phyloP scores from a whole-genome alignment of 2,329 filamentous ascomycete species.

The Dactylonectria macrodidyma region DNA sequence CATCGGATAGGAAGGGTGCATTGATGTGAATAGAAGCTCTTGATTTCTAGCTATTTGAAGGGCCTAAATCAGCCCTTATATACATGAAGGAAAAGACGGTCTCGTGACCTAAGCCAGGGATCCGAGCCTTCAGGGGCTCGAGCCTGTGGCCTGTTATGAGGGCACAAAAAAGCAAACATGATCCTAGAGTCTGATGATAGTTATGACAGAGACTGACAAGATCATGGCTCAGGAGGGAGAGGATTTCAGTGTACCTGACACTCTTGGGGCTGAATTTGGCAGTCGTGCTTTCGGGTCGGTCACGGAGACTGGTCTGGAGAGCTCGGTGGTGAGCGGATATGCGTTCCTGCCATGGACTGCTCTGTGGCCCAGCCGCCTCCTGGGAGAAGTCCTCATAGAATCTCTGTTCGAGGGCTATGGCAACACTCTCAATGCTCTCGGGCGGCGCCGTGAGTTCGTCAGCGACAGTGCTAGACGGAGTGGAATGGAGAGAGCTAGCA shows the following conservation, averaged over 20 bases:
- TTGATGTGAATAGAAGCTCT: too few relatives aligned
- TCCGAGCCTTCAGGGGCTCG: too few relatives aligned
- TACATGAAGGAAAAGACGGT: too few relatives aligned
- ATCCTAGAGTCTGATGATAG: too few relatives aligned
- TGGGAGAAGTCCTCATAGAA: conserved; percentile 50
- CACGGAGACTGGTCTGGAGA: conserved; percentile 26
- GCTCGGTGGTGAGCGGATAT: conserved; percentile 38
- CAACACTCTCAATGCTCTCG: conserved; percentile 46
- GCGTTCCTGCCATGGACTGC: conserved; percentile 42
- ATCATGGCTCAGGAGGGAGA: conserved; percentile 50
- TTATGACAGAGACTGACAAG: conserved; percentile 44
- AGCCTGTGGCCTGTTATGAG: too few relatives aligned
- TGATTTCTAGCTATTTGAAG: too few relatives aligned
- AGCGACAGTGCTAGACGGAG: conserved; percentile 39
- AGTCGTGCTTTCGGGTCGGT: conserved; percentile 35
- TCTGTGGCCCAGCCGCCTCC: conserved; percentile 26
- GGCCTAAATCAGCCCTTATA: too few relatives aligned
- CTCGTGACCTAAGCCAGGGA: too few relatives aligned
- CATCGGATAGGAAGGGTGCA: too few relatives aligned
- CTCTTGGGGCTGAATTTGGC: conserved; percentile 39
- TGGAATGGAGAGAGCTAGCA: conserved; percentile 38
- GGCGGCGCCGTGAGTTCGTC: conserved; percentile 38
- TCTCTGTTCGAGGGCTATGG: conserved; percentile 47
- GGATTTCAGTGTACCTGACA: conserved; percentile 45
- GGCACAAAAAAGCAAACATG: too few relatives aligned